Base-by-base conservation (phyloP, 345 rosid species). In the Aquilaria malaccensis region DNA sequence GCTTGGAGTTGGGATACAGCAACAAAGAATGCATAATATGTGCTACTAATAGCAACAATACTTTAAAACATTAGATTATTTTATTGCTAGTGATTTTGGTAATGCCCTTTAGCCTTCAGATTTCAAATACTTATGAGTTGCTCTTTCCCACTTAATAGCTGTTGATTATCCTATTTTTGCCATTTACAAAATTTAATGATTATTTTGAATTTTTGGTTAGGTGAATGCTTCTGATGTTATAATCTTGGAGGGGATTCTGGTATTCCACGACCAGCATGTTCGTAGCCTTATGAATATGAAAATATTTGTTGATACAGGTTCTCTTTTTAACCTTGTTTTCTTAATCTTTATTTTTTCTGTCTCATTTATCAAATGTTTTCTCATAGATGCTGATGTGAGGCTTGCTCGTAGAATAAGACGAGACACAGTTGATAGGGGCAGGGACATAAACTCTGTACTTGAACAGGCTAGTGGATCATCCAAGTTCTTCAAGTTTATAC, bases 351-450 rank as follows among this genome's bases (percentile, higher is more conserved):
- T 13, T 58, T 45, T 65, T 55, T 33, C 0, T 32, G 58, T 60
- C 70, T 69, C 31, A 71, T 68, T 10, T 72, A 53, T 62, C 71
- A 22, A 57, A 69, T 47, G 52, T 57, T 73, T 78, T 63, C 11
- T 81, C 76, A 30, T 78, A 91, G 97, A 91, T 84, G 94, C 97
- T 64, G 97, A 91, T 80, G 97, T 88, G 74, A 88, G 97, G 80
- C 96, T 91, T 74, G 97, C 97, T 76, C 94, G 97, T 29, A 84
- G 97, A 79, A 85, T 91, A 75, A 79, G 89, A 66, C 94, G 97
- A 72, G 97, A 91, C 74, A 91, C 91, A 0, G 89, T 88, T 71
- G 88, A 86, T 79, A 82, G 96, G 82, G 91, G 96, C 58, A 78
- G 97, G 77, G 97, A 88, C 59, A 63, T 91, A 59, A 72, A 81